Base-by-base conservation (phyloP, 805 yeast species). In the Wickerhamiella parazyma region DNA sequence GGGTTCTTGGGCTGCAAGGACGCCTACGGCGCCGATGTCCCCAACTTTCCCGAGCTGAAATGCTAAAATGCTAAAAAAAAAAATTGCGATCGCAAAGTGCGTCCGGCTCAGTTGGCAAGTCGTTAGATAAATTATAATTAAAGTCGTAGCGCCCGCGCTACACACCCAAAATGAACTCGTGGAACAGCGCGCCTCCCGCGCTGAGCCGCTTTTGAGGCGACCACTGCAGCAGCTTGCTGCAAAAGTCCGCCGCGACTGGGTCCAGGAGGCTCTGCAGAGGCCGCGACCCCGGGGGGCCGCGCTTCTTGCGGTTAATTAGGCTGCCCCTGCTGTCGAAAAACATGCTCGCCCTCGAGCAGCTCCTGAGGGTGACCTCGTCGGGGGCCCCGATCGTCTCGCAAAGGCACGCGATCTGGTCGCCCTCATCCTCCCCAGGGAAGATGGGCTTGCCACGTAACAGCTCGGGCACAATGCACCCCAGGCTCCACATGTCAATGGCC, bases 381-480 rank as follows among this genome's bases (percentile, higher is more conserved):
- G 97, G 97, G 3, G 93, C 89, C 1, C 98, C 98, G 54, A 89
- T 68, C 36, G 86, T 65, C 61, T 89, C 86, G 31, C 94, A 78
- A 48, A 91, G 86, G 58, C 89, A 94, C 51, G 89, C 78, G 49
- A 91, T 68, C 62, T 91, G 98, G 49, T 84, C 71, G 57, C 79
- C 73, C 41, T 95, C 94, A 48, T 82, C 80, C 53, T 78, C 83
- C 37, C 98, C 97, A 63, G 87, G 95, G 66, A 91, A 91, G n/a
- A 91, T 76, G 1, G 97, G 94, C 58, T 76, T 78, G 12, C 96
- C 96, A 49, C 86, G 71, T 45, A 80, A 70, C 83, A 91, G 78
- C 63, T 91, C 98, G 11, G 96, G 95, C 48, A 91, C 66, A 28
- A 91, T 95, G 66, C 98, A 89, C 1, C 97, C 99, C 47, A 89